Evolutionary conservation across 352 stramenopile species (phyloP).

Genomic region (Globisporangium recalcitrans): DNA sequence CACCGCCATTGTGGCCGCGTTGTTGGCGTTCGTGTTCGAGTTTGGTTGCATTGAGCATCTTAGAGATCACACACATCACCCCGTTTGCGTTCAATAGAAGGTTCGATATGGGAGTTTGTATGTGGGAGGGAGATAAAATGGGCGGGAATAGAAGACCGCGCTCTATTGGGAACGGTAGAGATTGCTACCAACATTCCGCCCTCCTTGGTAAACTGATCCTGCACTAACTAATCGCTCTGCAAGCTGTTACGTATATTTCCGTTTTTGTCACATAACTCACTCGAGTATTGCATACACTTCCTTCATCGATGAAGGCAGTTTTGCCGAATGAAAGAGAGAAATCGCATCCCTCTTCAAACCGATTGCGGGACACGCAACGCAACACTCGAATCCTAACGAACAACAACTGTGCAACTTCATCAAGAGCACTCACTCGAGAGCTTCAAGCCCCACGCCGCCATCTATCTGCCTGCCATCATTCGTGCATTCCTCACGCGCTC

Average conservation of each 20-base stretch:
- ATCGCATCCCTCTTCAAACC: background rate
- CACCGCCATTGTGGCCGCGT: conserved; percentile 19
- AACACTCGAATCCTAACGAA: background rate
- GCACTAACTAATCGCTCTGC: no score
- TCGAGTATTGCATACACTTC: no score
- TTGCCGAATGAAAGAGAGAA: background rate
- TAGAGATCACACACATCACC: conserved; percentile 18
- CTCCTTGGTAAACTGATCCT: no score
- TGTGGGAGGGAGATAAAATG: background rate
- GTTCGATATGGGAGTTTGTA: background rate
- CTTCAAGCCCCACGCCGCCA: background rate
- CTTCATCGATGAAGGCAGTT: no score
- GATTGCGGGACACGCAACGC: background rate
- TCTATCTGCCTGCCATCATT: no score
- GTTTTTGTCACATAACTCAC: no score
- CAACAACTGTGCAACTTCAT: no score
- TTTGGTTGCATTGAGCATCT: no score
- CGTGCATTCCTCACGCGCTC: background rate
- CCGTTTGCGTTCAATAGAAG: conserved; percentile 23
- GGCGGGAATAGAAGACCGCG: background rate
- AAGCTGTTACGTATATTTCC: no score
- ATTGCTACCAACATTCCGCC: background rate
- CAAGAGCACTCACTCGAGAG: no score
- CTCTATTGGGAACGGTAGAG: background rate
- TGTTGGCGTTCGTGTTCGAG: no score